These are phyloP conservation scores for Suillus weaverae DNA, from an alignment of 768 basidiomycete species.

Conservation along the genomic window DNA sequence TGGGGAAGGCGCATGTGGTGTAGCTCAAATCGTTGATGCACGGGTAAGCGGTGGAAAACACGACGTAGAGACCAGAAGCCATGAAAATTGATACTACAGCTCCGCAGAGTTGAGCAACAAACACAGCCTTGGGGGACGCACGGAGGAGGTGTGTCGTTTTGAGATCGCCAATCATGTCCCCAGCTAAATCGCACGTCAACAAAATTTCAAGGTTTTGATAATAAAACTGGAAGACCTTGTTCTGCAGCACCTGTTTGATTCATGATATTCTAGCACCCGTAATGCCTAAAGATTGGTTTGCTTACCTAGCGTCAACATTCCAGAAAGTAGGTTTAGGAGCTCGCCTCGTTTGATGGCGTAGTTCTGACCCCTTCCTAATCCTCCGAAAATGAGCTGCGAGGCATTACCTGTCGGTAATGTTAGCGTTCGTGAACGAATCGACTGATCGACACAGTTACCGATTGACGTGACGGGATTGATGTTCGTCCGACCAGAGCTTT, in stretches of 20 bases:
- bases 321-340: conserved; percentile 9
- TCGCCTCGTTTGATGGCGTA: conserved; percentile 9
- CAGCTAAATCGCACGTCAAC: conserved; percentile 22
- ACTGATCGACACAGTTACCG: conserved; percentile 15
- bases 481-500: conserved; percentile 56
- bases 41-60: conserved; percentile 59
- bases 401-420: conserved; percentile 30
- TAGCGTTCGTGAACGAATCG: background rate
- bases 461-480: conserved; percentile 61
- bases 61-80: conserved; percentile 53
- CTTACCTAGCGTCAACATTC: conserved; percentile 11
- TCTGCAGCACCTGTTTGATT: conserved; percentile 10
- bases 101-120: conserved; percentile 57
- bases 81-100: conserved; percentile 60
- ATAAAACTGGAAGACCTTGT: conserved; percentile 7
- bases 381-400: conserved; percentile 63
- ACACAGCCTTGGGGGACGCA: conserved; percentile 60
- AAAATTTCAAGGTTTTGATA: background rate
- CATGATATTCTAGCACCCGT: background rate
- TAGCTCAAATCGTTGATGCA: conserved; percentile 42
- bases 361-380: conserved; percentile 49
- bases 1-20: conserved; percentile 9
- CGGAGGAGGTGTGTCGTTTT: conserved; percentile 65
- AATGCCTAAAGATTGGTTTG: background rate
- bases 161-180: conserved; percentile 63